phyloP scores from a whole-genome alignment of 495 filamentous ascomycete species.

The Annulohypoxylon stygium region DNA sequence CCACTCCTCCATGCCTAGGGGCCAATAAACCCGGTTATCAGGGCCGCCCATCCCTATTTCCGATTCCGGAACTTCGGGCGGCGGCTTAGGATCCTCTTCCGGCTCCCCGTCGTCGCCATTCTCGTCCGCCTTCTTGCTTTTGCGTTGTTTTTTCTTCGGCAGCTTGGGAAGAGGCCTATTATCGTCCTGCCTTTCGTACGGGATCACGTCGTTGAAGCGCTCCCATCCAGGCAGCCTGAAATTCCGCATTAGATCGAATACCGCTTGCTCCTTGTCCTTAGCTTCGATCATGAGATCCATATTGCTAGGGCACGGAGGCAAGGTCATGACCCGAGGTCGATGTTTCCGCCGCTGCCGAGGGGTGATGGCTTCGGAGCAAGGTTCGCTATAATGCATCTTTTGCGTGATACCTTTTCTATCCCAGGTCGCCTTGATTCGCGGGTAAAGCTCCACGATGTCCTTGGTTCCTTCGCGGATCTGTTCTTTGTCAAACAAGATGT shows the following conservation, averaged over 20 bases:
- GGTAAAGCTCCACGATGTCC: conserved; percentile 74
- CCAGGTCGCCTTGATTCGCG: conserved; percentile 86
- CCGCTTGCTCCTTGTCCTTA: conserved; percentile 97
- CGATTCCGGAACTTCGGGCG: conserved; percentile 68
- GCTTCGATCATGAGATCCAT: conserved; percentile 99
- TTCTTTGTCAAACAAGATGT: conserved; percentile 83
- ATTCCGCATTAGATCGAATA: conserved; percentile 91
- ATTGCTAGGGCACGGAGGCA: conserved; percentile 83
- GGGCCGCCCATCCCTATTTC: conserved; percentile 91
- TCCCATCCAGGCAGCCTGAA: conserved; percentile 86
- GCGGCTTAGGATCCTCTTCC: conserved; percentile 55
- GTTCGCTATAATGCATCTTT: conserved; percentile 97
- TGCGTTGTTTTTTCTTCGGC: conserved; percentile 62
- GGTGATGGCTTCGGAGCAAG: conserved; percentile 79
- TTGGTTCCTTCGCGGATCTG: conserved; percentile 85
- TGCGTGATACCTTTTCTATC: conserved; percentile 85
- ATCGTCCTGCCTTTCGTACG: conserved; percentile 82
- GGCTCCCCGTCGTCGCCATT: conserved; percentile 56
- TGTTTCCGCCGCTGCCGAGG: conserved; percentile 84
- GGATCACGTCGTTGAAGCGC: conserved; percentile 80
- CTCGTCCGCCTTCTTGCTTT: conserved; percentile 58
- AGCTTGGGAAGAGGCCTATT: conserved; percentile 69
- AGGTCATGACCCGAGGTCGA: conserved; percentile 76
- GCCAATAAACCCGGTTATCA: conserved; percentile 92
- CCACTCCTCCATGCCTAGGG: conserved; percentile 90